Conservation (phyloP, 495 filamentous ascomycete species). For the Lasiosphaeriaceae sp. region DNA sequence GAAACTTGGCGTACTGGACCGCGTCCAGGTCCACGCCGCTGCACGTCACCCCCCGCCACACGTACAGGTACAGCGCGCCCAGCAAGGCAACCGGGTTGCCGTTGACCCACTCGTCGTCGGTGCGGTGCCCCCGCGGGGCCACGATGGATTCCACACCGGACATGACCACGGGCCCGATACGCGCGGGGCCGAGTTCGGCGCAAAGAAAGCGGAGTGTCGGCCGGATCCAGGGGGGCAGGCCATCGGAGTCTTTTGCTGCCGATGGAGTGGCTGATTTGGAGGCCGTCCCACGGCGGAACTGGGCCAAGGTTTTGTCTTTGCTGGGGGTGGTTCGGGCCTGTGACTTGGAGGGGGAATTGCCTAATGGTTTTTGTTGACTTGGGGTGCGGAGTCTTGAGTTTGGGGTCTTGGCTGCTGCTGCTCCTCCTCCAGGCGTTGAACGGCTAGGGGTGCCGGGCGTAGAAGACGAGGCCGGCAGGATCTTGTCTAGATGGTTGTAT, state of each 20-base stretch:
- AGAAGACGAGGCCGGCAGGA: conserved; percentile 47
- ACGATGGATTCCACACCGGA: conserved; percentile 43
- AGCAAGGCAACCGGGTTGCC: conserved; percentile 50
- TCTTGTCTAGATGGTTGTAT: conserved; percentile 72
- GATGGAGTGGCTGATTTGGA: conserved; percentile 2
- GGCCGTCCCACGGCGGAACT: conserved; percentile 21
- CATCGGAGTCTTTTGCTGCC: background rate
- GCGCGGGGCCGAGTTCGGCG: conserved; percentile 30
- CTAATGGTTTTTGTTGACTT: conserved; percentile 27
- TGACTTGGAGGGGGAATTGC: conserved; percentile 11
- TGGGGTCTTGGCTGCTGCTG: conserved; percentile 25
- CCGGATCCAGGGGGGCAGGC: conserved; percentile 64
- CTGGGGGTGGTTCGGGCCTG: background rate
- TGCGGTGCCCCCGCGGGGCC: conserved; percentile 28
- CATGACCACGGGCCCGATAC: conserved; percentile 40
- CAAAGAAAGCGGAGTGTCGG: conserved; percentile 63
- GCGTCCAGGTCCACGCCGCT: conserved; percentile 32
- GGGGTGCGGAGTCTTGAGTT: conserved; percentile 36
- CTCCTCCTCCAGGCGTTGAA: conserved; percentile 18
- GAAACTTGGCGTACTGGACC: conserved; percentile 34
- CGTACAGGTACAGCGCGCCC: conserved; percentile 68
- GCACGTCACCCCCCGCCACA: conserved; percentile 39
- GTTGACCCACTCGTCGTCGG: conserved; percentile 51
- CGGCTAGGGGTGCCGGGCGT: conserved; percentile 25
- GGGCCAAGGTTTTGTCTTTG: conserved; percentile 23